These are phyloP conservation scores for Verbena officinalis DNA, from an alignment of 257 asterid species.

Conservation along the genomic window DNA sequence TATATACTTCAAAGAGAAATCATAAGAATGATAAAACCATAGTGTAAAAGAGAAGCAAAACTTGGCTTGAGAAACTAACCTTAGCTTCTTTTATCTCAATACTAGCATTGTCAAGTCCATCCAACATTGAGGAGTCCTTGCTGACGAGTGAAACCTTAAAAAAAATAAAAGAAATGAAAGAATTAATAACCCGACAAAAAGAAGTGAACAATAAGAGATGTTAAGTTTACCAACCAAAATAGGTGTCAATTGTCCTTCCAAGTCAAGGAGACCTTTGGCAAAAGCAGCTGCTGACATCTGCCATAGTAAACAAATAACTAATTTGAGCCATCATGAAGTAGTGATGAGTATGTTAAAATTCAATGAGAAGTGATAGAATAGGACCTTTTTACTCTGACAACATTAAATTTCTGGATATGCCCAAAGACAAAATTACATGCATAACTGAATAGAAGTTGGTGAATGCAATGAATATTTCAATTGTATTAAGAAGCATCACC, in stretches of 20 bases:
- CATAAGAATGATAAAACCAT: constrained; percentile 4
- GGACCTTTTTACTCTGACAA: constrained; percentile 6
- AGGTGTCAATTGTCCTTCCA: constrained; percentile 98
- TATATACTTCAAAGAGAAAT: constrained; percentile 7
- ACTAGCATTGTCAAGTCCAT: constrained; percentile 98
- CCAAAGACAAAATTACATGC: constrained; percentile 9
- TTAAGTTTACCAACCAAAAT: constrained; percentile 67
- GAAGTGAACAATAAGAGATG: constrained; percentile 16
- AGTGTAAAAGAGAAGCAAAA: constrained; percentile 5
- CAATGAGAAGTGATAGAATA: constrained; percentile 15
- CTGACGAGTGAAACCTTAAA: constrained; percentile 95
- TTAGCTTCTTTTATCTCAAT: constrained; percentile 92
- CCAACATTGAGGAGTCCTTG: constrained; percentile 99
- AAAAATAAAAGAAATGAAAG: constrained; percentile 10
- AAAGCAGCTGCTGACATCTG: constrained; percentile 99
- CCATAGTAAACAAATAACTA: constrained; percentile 13
- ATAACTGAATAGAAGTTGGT: constrained; percentile 14
- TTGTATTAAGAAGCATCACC: constrained; percentile 47
- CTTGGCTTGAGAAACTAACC: constrained; percentile 53
- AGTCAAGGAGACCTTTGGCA: constrained; percentile 97
- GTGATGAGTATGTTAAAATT: constrained; percentile 13
- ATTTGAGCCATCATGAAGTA: constrained; percentile 20
- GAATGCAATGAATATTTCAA: constrained; percentile 7
- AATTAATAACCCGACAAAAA: constrained; percentile 11
- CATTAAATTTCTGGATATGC: constrained; percentile 17